Conservation (phyloP, 768 basidiomycete species). For the Phaeotremella skinneri region DNA sequence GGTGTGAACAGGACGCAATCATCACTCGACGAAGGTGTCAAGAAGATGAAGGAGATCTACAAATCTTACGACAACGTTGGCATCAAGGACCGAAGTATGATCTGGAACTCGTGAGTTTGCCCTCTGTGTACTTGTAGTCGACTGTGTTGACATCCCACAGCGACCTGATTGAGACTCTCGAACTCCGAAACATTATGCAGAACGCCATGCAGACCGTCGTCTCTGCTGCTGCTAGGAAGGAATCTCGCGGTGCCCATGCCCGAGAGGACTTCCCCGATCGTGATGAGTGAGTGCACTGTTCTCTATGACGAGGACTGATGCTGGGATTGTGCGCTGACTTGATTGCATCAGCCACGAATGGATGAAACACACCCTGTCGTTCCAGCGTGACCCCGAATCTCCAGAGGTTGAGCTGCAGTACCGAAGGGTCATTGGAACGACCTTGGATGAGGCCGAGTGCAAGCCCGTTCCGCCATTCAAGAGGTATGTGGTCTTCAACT, state of each 20-base stretch:
- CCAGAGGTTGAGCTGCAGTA: constrained; percentile 88
- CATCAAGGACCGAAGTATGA: constrained; percentile 97
- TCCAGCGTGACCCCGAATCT: constrained; percentile 70
- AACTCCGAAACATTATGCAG: constrained; percentile 92
- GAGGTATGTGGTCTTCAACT: constrained; percentile 35
- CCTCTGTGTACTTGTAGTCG: neutral
- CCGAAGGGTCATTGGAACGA: constrained; percentile 76
- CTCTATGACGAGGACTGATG: no score
- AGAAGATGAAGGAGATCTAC: constrained; percentile 81
- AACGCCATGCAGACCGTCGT: constrained; percentile 94
- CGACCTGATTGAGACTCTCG: constrained; percentile 94
- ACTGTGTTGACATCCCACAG: constrained; percentile 52
- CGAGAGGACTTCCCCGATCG: constrained; percentile 99
- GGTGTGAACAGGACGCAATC: constrained; percentile 66
- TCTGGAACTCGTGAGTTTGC: constrained; percentile 90
- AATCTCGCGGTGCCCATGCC: constrained; percentile 97
- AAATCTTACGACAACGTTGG: constrained; percentile 85
- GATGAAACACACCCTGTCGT: constrained; percentile 71
- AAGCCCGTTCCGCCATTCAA: constrained; percentile 97
- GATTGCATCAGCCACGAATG: constrained; percentile 39
- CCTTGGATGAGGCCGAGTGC: constrained; percentile 95
- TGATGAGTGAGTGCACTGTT: constrained; percentile 61
- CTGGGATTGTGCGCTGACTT: constrained; percentile 7
- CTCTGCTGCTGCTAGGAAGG: constrained; percentile 75
- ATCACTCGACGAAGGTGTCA: constrained; percentile 86